Evolutionary conservation across 2,329 filamentous ascomycete species (phyloP), one percentile per base, ranked within the genome.

Genomic region (Sporothrix globosa): DNA sequence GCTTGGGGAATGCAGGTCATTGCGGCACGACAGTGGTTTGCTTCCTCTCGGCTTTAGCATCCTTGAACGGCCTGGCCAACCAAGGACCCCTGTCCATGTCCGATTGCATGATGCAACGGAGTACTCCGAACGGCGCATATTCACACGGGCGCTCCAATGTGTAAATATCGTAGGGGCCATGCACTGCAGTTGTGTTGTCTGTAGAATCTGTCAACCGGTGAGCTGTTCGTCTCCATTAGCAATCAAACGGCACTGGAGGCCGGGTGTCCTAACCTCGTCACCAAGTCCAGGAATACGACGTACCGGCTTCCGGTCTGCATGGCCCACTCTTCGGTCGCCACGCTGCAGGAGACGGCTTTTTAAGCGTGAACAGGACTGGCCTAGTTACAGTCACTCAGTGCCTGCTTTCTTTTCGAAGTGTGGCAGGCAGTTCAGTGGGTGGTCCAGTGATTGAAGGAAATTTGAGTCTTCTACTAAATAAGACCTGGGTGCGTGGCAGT

Each of bases 361-460:
- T 61, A 52, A 69, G 54, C 67, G 52, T 61, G 41, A 52, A 61
- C 67, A 52, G n/a, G 67, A 61, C 53, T 17, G 27, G 54, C 48
- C 14, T 69, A 60, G 44, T 48, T 56, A n/a, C 21, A 39, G 34
- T n/a, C 21, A 56, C 6, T 3, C 14, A 19, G 11, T 56, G 10
- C 27, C 39, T 48, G 56, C 34, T 44, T 54, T 11, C 19, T 52
- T 44, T 24, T n/a, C 44, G 24, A 14, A 13, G 17, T 34, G 44
- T 50, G 60, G 21, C 13, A 39, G 3, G 14, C 4, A 21, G 44
- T 24, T 14, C 27, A 30, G 21, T 13, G 61, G 21, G 61, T 34
- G 46, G 30, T 41, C n/a, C 30, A 39, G 19, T 53, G 39, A 58
- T 58, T 1, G 34, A 34, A 34, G 34, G 34, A 9, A 34, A 34